A percentile compares a stretch with the other conserved stretches of the same genome.
Evolutionary conservation across 768 basidiomycete genomes (phyloP).

Genomic region (Punctularia strigosozonata): DNA sequence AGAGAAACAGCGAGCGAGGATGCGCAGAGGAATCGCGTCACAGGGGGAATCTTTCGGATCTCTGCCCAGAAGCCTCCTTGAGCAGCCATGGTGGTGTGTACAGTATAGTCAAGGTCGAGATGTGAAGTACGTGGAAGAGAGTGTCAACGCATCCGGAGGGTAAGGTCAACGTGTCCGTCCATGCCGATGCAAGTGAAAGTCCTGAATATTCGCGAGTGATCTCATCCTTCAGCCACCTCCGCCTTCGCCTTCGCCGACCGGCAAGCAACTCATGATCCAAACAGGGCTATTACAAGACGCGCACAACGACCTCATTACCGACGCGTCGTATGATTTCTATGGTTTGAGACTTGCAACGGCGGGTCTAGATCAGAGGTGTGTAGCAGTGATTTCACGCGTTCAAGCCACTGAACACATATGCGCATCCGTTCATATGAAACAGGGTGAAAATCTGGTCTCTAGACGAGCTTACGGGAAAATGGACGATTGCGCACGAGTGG

Average conservation of each 20-base stretch:
- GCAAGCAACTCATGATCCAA: too few species aligned
- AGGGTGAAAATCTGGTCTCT: constrained; percentile 84
- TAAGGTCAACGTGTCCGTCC: too few species aligned
- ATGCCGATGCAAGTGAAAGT: too few species aligned
- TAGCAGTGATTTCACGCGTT: constrained; percentile 2
- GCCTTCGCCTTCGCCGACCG: too few species aligned
- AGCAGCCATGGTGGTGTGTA: too few species aligned
- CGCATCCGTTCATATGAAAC: too few species aligned
- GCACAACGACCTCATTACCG: constrained; percentile 74
- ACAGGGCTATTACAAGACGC: constrained; percentile 69
- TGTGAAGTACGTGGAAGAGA: too few species aligned
- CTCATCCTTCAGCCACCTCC: too few species aligned
- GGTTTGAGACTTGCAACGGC: constrained; percentile 74
- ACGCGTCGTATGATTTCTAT: constrained; percentile 86
- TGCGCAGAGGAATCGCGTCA: constrained; percentile 58
- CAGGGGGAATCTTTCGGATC: constrained; percentile 72
- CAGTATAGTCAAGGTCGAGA: too few species aligned
- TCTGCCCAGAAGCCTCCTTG: constrained; percentile 27
- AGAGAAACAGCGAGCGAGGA: constrained; percentile 52
- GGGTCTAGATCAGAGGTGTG: constrained; percentile 69
- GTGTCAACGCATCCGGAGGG: too few species aligned
- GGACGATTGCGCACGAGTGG: constrained; percentile 84
- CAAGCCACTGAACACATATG: too few species aligned
- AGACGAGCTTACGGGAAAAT: constrained; percentile 59
- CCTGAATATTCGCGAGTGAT: too few species aligned